Conservation (phyloP, 1,139 yeast species). For the Blastobotrys serpentis region DNA sequence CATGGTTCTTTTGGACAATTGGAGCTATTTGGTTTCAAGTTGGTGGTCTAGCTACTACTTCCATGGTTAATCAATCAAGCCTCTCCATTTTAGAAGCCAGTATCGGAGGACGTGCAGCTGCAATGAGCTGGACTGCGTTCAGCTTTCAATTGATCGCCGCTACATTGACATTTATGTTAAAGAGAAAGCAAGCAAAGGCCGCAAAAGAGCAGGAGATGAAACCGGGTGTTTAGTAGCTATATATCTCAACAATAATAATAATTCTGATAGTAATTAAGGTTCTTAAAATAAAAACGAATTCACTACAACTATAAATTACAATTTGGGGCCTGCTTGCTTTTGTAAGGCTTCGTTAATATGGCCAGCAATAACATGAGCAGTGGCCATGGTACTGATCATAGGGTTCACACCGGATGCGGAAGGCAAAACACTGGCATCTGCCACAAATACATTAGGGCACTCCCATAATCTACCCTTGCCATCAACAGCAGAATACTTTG, state of each 20-base stretch:
- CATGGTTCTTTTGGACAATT: slow-evolving; percentile 59
- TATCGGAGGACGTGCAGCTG: slow-evolving; percentile 55
- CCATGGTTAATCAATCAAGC: slow-evolving; percentile 52
- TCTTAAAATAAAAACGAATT: not conserved
- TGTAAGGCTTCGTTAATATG: slow-evolving; percentile 29
- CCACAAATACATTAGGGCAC: slow-evolving; percentile 53
- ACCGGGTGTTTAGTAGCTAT: not conserved
- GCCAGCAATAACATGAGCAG: slow-evolving; percentile 32
- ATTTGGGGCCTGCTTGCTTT: slow-evolving; percentile 7
- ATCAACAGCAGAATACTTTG: slow-evolving; percentile 52
- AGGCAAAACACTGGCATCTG: slow-evolving; percentile 59
- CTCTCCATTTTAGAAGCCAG: slow-evolving; percentile 48
- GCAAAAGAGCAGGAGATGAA: not conserved
- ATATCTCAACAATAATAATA: too few relatives aligned
- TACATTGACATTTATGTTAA: slow-evolving; percentile 5
- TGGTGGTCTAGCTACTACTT: slow-evolving; percentile 50
- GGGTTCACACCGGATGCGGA: slow-evolving; percentile 62
- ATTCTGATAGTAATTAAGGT: too few relatives aligned
- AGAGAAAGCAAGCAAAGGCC: slow-evolving; percentile 9
- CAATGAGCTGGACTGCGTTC: slow-evolving; percentile 63
- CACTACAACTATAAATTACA: not conserved
- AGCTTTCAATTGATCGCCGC: slow-evolving; percentile 37
- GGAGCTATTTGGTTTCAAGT: slow-evolving; percentile 71
- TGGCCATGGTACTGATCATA: slow-evolving; percentile 37
- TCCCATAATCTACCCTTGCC: slow-evolving; percentile 52